Base-by-base conservation (phyloP, 2,329 filamentous ascomycete species). In the Colletotrichum sp. region DNA sequence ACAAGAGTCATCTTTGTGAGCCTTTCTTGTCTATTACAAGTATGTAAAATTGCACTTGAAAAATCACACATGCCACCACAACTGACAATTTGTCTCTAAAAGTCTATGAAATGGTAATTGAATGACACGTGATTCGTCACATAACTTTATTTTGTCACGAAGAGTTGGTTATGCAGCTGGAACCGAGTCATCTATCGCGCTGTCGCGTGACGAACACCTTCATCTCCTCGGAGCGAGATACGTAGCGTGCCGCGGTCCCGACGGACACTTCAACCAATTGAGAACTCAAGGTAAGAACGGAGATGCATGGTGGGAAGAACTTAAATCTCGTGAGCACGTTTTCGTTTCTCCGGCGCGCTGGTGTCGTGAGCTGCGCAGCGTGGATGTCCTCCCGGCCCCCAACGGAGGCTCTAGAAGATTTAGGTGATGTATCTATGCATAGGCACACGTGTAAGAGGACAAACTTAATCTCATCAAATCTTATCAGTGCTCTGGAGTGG, bases 201-300 rank as follows among this genome's bases (percentile, higher is more conserved):
- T 0, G 18, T n/a, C 44, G 44, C 44, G 18, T 12, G 10, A 12
- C 1, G 18, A n/a, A 49, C 18, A 0, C 0, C 18, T n/a, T 0
- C 1, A 13, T 21, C 44, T 49, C 44, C 10, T 49, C 44, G 44
- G 18, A 7, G 39, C 18, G 6, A 26, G 26, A 6, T 26, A 2
- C 26, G 26, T n/a, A 49, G 28, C 3, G 28, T 30, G 18, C 39
- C 39, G 39, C 7, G 39, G 1, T 44, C 18, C 39, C 39, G 18
- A 49, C 39, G 18, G 39, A n/a, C 39, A 44, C 36, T 44, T 44
- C 8, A 10, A 10, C 36, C 2, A 5, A 18, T 8, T 4, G 0
- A 36, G 7, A 1, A 8, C 0, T 44, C 2, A 44, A 44, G 36
- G 3, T n/a, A 44, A 2, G 16, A 16, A 18, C 8, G 5, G 36